A percentile compares a stretch with the other conserved stretches of the same genome.
Conservation (phyloP, 192 early-diverging fungal species). For the Coemansia asiatica region DNA sequence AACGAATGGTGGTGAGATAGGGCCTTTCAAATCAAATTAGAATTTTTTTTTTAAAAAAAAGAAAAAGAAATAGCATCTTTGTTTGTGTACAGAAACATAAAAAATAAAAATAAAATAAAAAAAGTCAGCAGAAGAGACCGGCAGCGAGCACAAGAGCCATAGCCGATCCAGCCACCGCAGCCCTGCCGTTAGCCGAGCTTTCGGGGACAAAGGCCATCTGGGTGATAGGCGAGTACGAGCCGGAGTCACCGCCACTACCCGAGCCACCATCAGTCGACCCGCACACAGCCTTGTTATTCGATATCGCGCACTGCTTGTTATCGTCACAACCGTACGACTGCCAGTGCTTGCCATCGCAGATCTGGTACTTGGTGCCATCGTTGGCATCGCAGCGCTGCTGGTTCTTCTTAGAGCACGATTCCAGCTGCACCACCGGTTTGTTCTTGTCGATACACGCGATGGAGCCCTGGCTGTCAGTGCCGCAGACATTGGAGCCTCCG, state of each 20-base stretch:
- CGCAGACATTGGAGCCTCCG: constrained; percentile 26
- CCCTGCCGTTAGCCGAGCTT: constrained; percentile 4
- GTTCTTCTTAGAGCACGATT: constrained; percentile 30
- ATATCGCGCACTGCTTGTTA: constrained; percentile 15
- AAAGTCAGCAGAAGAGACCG: constrained; percentile 12
- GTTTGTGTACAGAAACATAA: neutral
- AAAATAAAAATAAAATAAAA: neutral
- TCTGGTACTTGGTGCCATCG: constrained; percentile 36
- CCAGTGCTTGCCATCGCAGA: constrained; percentile 45
- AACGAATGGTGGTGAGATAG: too few species aligned
- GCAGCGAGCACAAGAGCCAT: constrained; percentile 18
- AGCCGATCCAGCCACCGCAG: constrained; percentile 17
- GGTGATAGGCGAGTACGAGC: constrained; percentile 31
- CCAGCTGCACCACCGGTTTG: constrained; percentile 17
- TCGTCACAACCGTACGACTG: constrained; percentile 22
- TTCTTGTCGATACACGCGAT: constrained; percentile 40
- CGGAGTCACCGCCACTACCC: neutral
- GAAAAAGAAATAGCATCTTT: too few species aligned
- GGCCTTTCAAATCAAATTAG: too few species aligned
- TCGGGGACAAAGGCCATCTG: constrained; percentile 41
- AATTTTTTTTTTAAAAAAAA: too few species aligned
- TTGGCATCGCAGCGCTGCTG: constrained; percentile 31
- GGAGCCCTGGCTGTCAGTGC: constrained; percentile 19
- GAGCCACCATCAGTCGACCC: constrained; percentile 5
- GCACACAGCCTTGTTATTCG: constrained; percentile 28